These are phyloP conservation scores for Phaseolus lunatus DNA, from an alignment of 306 rosid genomes.

Conservation along the genomic window DNA sequence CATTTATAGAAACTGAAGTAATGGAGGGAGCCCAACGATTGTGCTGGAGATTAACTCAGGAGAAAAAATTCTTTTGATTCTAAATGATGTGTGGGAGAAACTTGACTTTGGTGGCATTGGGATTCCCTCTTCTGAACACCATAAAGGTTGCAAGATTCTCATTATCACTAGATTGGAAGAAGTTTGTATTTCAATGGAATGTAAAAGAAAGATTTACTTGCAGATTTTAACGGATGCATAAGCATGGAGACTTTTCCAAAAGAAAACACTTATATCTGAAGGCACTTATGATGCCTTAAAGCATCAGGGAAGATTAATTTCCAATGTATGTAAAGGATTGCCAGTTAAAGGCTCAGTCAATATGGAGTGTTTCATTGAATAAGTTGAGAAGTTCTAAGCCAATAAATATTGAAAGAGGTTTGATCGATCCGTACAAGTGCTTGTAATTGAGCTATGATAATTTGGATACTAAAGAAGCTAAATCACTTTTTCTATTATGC, in stretches of 20 bases:
- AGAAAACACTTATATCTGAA: neutral
- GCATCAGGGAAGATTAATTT: neutral
- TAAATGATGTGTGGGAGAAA: conserved; percentile 18
- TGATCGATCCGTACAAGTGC: neutral
- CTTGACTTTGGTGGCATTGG: conserved; percentile 1
- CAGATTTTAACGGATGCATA: neutral
- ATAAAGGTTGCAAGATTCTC: conserved; percentile 13
- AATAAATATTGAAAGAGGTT: neutral
- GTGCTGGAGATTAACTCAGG: neutral
- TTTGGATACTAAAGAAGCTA: neutral
- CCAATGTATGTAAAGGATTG: conserved; percentile 33
- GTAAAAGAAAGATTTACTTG: conserved; percentile 1
- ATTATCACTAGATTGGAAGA: neutral
- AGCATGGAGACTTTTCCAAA: conserved; percentile 24
- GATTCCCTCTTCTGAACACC: neutral
- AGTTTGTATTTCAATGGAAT: conserved; percentile 1
- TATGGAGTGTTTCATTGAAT: neutral
- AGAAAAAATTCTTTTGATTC: conserved; percentile 22
- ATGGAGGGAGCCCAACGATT: neutral
- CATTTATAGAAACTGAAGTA: neutral
- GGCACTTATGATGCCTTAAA: neutral
- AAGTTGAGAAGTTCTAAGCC: neutral
- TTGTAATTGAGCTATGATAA: conserved; percentile 30
- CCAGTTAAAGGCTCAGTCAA: neutral
- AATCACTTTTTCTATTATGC: conserved; percentile 32